phyloP scores from a whole-genome alignment of 1,284 basidiomycete genomes.

The Apiotrichum brassicae region DNA sequence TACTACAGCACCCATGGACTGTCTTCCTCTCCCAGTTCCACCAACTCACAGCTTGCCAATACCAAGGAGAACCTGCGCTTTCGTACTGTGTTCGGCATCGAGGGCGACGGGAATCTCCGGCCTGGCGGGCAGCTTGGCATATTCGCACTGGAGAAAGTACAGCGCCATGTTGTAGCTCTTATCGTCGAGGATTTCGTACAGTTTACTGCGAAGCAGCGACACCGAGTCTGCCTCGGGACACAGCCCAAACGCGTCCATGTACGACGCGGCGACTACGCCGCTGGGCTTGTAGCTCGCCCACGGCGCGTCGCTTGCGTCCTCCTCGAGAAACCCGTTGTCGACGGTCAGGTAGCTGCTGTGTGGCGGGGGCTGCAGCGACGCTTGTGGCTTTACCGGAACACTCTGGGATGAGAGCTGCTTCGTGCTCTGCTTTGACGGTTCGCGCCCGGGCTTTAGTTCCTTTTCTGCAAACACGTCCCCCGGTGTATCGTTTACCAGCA shows the following conservation, averaged over 20 bases:
- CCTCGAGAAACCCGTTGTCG: not conserved
- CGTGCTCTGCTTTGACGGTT: too few species aligned
- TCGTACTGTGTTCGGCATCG: not conserved
- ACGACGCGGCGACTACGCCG: not conserved
- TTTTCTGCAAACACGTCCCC: too few species aligned
- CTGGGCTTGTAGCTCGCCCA: not conserved
- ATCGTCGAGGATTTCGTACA: slow-evolving; percentile 3
- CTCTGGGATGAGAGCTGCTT: too few species aligned
- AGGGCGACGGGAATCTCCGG: not conserved
- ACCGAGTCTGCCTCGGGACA: not conserved
- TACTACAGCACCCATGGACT: too few species aligned
- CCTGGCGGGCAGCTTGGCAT: not conserved
- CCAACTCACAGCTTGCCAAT: not conserved
- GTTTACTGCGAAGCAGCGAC: not conserved
- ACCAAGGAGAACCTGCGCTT: not conserved
- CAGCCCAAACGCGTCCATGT: not conserved
- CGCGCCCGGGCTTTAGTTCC: too few species aligned
- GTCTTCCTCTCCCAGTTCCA: not conserved
- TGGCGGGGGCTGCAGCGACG: too few species aligned
- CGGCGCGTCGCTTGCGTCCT: slow-evolving; percentile 1
- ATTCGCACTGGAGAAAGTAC: slow-evolving; percentile 2
- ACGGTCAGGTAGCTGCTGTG: too few species aligned
- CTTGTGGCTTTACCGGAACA: too few species aligned
- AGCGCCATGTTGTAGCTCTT: not conserved
- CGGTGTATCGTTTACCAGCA: too few species aligned